A percentile compares a stretch with the other conserved stretches of the same genome.
phyloP scores from a whole-genome alignment of 129 eudicot species.

The Arctium minus region DNA sequence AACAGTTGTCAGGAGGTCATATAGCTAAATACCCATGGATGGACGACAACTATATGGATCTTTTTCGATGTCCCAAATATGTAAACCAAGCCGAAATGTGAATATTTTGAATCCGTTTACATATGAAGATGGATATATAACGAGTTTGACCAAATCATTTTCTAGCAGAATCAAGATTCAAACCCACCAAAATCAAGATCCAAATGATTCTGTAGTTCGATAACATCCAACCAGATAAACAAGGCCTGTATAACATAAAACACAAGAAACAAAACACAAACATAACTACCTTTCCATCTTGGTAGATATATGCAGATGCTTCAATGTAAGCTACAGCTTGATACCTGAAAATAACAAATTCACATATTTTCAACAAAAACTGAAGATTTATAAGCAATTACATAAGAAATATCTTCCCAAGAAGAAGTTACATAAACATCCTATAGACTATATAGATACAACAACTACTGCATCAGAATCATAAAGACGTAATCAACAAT shows the following conservation, averaged over 20 bases:
- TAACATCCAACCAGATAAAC: neutral
- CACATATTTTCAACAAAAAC: neutral
- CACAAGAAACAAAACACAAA: neutral
- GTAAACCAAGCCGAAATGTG: neutral
- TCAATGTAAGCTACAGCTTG: constrained; percentile 97
- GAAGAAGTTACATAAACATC: neutral
- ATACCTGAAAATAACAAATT: constrained; percentile 50
- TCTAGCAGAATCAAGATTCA: neutral
- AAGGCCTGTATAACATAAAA: neutral
- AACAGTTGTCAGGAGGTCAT: too few relatives aligned
- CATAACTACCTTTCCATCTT: constrained; percentile 82
- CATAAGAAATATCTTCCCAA: neutral
- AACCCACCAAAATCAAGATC: too few relatives aligned
- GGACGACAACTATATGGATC: too few relatives aligned
- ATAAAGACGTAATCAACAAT: neutral
- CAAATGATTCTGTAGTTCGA: too few relatives aligned
- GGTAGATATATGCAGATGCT: constrained; percentile 96
- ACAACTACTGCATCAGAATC: neutral
- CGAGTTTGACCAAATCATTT: neutral
- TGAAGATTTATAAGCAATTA: neutral
- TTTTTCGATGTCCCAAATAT: neutral
- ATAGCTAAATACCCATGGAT: too few relatives aligned
- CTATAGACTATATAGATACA: neutral
- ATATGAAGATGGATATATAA: neutral
- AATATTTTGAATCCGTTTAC: neutral